Evolutionary conservation across 2,329 filamentous ascomycete genomes (phyloP), one percentile per base, ranked within the genome.

Genomic region (Lachnellula occidentalis): DNA sequence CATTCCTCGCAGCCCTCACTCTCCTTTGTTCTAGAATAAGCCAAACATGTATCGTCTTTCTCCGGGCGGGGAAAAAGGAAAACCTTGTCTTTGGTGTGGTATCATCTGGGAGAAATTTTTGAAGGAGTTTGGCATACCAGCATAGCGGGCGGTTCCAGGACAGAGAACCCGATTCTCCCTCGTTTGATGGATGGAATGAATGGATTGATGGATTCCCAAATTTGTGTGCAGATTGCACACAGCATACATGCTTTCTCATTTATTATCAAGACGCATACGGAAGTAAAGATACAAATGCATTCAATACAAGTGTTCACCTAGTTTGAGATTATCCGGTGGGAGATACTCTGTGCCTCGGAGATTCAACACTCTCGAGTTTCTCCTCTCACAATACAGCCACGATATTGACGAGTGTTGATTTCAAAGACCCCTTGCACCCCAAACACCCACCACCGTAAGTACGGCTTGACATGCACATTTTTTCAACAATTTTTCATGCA

Each of bases 41-140:
- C 60, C 47, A 36, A 27, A 51, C 39, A 42, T 54, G 51, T 58
- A 54, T 56, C 43, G 51, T 43, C 41, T 43, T 21, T 58, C 50
- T 50, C 55, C 56, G 49, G 45, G 42, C 21, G 46, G 47, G 41
- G 51, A 49, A 56, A 39, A 50, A 43, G 45, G 45, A 51, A 48
- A 42, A 50, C n/a, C 27, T 41, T 45, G 37, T 50, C 7, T 54
- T 45, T 47, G 43, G 53, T n/a, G 45, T 45, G 54, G 45, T 56
- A 57, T 53, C 50, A 53, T 55, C 46, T 53, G 60, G 49, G 31
- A 27, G 48, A 45, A 51, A n/a, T n/a, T 56, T 58, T 54, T 52
- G 22, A 56, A 43, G 58, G 62, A 63, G 63, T 64, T 64, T 63
- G 60, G 61, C 56, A 62, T 61, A 61, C 57, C 55, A 57, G 61